Conservation (phyloP, 169 alveolate genomes). For the Plasmodium malariae region DNA sequence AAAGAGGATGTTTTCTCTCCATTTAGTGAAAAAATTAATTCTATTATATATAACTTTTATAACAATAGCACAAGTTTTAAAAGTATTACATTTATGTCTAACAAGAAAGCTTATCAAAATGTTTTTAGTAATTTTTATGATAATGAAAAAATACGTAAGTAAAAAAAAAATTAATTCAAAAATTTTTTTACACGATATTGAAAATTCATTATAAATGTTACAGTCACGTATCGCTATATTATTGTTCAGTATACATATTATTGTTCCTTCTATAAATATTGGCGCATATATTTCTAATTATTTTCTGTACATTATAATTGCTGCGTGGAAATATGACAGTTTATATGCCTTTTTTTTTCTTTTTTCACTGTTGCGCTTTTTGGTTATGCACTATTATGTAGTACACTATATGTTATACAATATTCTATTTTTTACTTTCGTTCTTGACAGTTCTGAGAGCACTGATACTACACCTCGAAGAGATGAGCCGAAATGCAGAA, state of each 20-base stretch:
- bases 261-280: no score
- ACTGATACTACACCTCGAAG: conserved; percentile 18
- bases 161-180: no score
- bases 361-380: background rate
- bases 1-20: conserved; percentile 20
- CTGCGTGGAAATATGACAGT: no score
- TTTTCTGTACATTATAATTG: no score
- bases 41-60: conserved; percentile 41
- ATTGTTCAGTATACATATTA: no score
- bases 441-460: conserved; percentile 36
- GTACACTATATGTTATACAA: no score
- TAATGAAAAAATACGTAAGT: conserved; percentile 72
- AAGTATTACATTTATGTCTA: conserved; percentile 15
- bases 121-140: conserved; percentile 55
- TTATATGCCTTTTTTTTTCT: background rate
- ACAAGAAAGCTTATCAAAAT: conserved; percentile 22
- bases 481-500: conserved; percentile 6
- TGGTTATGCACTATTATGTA: no score
- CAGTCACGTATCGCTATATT: no score
- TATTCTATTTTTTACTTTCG: background rate
- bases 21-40: conserved; percentile 29
- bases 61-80: conserved; percentile 44
- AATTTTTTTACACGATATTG: no score
- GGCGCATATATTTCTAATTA: no score
- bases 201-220: no score